A percentile compares a stretch with the other conserved stretches of the same genome.
These are phyloP conservation scores for Phylloporus arenicola DNA, from an alignment of 768 basidiomycete species.

Conservation along the genomic window DNA sequence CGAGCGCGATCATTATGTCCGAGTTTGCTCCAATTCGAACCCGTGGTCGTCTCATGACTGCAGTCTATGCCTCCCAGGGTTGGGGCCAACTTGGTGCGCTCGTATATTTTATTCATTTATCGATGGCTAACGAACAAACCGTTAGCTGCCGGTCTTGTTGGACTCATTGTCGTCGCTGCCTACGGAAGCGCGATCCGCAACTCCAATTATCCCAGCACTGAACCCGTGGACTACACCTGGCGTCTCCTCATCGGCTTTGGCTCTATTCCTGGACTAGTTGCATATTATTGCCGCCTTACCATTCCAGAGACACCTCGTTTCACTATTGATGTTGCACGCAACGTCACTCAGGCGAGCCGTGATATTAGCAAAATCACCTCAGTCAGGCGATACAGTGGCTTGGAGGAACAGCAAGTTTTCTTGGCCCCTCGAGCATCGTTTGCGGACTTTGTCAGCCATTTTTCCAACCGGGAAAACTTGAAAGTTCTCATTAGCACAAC, in stretches of 20 bases:
- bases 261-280: slow-evolving; percentile 69
- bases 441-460: slow-evolving; percentile 63
- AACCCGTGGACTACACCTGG: slow-evolving; percentile 75
- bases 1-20: slow-evolving; percentile 80
- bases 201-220: slow-evolving; percentile 31
- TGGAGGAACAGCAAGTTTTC: slow-evolving; percentile 41
- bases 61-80: slow-evolving; percentile 81
- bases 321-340: slow-evolving; percentile 85
- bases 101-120: background rate
- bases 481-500: slow-evolving; percentile 73
- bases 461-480: slow-evolving; percentile 67
- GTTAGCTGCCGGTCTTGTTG: slow-evolving; percentile 61
- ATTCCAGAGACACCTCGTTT: slow-evolving; percentile 89
- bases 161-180: slow-evolving; percentile 54
- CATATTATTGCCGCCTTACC: slow-evolving; percentile 85
- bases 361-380: slow-evolving; percentile 67
- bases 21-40: slow-evolving; percentile 76
- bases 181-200: slow-evolving; percentile 55
- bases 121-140: background rate
- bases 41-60: slow-evolving; percentile 84
- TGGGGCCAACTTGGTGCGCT: slow-evolving; percentile 77
- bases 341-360: slow-evolving; percentile 63
- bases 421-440: slow-evolving; percentile 60
- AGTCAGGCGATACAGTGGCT: slow-evolving; percentile 42
- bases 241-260: slow-evolving; percentile 85